phyloP scores from a whole-genome alignment of 2,329 filamentous ascomycete species.

The Cercospora zeina region DNA sequence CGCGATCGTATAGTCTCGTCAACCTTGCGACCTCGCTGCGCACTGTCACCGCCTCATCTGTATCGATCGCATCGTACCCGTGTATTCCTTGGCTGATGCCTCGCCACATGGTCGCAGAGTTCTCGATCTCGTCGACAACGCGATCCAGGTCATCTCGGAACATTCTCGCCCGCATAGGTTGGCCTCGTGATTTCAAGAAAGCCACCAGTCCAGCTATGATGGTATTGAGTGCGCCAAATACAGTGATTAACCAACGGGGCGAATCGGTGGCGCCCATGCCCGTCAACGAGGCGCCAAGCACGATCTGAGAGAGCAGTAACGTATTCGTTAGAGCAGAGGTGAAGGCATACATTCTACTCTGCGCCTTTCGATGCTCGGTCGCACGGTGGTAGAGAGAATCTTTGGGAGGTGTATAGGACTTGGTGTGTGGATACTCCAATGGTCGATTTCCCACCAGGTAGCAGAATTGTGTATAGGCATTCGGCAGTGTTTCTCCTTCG shows the following conservation, averaged over 20 bases:
- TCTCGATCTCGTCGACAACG: slow-evolving; percentile 47
- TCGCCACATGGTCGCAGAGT: slow-evolving; percentile 47
- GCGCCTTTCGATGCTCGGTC: slow-evolving; percentile 35
- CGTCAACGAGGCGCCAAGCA: slow-evolving; percentile 45
- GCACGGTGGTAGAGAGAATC: slow-evolving; percentile 44
- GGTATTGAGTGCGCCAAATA: slow-evolving; percentile 46
- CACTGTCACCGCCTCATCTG: slow-evolving; percentile 47
- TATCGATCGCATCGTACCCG: slow-evolving; percentile 51
- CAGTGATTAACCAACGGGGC: slow-evolving; percentile 43
- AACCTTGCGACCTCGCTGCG: slow-evolving; percentile 41
- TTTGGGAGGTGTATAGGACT: slow-evolving; percentile 31
- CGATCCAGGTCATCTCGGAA: slow-evolving; percentile 46
- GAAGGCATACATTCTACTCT: slow-evolving; percentile 42
- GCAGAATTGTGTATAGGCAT: slow-evolving; percentile 43
- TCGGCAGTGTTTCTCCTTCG: slow-evolving; percentile 16
- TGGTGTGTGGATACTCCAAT: slow-evolving; percentile 33
- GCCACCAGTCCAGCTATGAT: slow-evolving; percentile 46
- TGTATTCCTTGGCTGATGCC: slow-evolving; percentile 47
- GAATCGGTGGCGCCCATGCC: slow-evolving; percentile 43
- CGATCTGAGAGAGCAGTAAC: slow-evolving; percentile 44
- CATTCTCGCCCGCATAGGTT: slow-evolving; percentile 46
- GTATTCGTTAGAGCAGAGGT: slow-evolving; percentile 44
- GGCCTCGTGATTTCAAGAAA: slow-evolving; percentile 45
- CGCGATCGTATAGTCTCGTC: slow-evolving; percentile 44
- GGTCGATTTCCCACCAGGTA: slow-evolving; percentile 42